Evolutionary conservation across 331 rosid genomes (phyloP).

Genomic region (Acacia concinna): DNA sequence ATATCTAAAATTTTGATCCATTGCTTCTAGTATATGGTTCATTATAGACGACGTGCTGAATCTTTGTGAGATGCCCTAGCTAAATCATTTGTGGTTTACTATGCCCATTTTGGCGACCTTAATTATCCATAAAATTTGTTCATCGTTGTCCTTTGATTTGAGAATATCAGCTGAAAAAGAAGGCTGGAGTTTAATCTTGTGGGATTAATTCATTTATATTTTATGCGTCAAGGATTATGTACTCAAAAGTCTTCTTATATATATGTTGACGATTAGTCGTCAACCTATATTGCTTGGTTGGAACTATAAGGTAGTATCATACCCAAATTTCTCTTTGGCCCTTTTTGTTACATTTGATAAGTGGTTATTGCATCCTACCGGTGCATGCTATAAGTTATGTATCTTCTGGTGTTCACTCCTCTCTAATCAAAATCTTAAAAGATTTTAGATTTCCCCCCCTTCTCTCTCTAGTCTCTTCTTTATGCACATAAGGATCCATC

Average conservation of each 20-base stretch:
- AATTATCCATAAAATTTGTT: not conserved
- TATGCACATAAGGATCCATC: not conserved
- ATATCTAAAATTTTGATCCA: not conserved
- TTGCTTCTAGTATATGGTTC: not conserved
- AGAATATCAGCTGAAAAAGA: conserved; percentile 18
- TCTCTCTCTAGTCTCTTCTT: not conserved
- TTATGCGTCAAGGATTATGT: not conserved
- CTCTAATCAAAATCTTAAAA: not conserved
- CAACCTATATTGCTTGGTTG: not conserved
- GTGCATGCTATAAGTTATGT: not conserved
- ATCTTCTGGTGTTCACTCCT: conserved; percentile 2
- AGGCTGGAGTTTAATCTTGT: not conserved
- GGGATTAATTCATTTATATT: conserved; percentile 12
- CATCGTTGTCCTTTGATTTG: conserved; percentile 1
- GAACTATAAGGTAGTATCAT: not conserved
- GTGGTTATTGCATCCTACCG: not conserved
- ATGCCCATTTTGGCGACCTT: not conserved
- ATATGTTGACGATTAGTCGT: not conserved
- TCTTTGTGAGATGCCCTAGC: not conserved
- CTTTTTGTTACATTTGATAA: not conserved
- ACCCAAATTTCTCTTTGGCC: not conserved
- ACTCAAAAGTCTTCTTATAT: not conserved
- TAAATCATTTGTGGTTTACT: no score
- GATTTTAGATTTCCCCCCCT: not conserved
- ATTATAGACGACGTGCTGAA: not conserved